Conservation (phyloP, 2,329 filamentous ascomycete genomes). For the Myriosclerotinia duriaeana region DNA sequence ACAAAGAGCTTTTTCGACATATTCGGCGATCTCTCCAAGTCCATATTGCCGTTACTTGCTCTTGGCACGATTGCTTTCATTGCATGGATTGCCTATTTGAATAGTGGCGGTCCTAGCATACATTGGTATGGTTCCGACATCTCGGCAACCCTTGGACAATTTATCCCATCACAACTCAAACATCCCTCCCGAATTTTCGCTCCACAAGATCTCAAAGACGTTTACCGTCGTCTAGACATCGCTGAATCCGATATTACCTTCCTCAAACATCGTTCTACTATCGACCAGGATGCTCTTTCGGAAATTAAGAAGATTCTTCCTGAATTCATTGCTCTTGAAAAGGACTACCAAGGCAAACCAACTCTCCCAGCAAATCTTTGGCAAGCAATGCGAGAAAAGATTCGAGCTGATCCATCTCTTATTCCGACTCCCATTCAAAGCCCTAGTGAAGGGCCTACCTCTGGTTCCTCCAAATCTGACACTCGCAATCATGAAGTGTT, state of each 20-base stretch:
- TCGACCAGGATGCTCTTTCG: slow-evolving; percentile 41
- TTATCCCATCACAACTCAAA: slow-evolving; percentile 14
- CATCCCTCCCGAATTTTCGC: slow-evolving; percentile 18
- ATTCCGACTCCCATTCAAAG: not conserved
- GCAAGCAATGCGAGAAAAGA: slow-evolving; percentile 58
- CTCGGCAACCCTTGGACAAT: slow-evolving; percentile 12
- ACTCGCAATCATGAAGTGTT: not conserved
- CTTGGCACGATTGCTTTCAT: not conserved
- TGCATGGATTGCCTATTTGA: slow-evolving; percentile 4
- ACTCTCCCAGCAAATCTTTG: slow-evolving; percentile 63
- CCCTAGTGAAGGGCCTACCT: not conserved
- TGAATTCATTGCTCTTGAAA: slow-evolving; percentile 55
- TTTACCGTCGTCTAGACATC: slow-evolving; percentile 31
- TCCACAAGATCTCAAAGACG: slow-evolving; percentile 28
- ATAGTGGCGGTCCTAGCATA: slow-evolving; percentile 2
- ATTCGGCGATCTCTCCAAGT: not conserved
- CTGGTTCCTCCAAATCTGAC: slow-evolving; percentile 3
- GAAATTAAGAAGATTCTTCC: slow-evolving; percentile 54
- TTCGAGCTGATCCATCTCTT: slow-evolving; percentile 44
- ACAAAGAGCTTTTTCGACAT: not conserved
- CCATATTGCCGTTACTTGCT: not conserved
- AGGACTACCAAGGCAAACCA: slow-evolving; percentile 51
- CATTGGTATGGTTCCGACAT: slow-evolving; percentile 19
- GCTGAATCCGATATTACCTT: slow-evolving; percentile 33
- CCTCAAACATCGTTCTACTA: slow-evolving; percentile 25